Base-by-base conservation (phyloP, 176 grass and related monocot genomes). In the Thinopyrum elongatum region DNA sequence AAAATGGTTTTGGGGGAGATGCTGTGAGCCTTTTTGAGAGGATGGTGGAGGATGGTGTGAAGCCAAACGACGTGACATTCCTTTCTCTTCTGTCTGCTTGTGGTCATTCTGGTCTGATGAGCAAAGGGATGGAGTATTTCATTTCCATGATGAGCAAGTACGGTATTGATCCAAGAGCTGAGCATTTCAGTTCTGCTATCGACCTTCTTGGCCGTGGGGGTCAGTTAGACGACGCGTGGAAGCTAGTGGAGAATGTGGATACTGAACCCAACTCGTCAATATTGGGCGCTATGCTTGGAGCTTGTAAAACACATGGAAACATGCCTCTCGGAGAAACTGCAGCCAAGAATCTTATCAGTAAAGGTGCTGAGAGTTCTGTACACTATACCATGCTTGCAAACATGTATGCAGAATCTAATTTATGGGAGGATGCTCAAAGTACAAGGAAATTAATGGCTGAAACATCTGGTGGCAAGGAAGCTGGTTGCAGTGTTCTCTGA, bases 21-120 rank as follows among this genome's bases (percentile, higher is more conserved):
- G 96, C 88, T 62, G 65, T 94, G 69, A 31, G 60, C 81, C 90
- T 98, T 85, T 98, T 98, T 80, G 47, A 79, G 58, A 89, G 79
- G 53, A 98, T 98, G 95, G 87, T 87, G 78, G 82, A 94, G 55
- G 88, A 95, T 65, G 86, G 88, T 59, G 91, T 95, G 55, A 90
- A 89, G 74, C 93, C 91, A 90, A 95, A 98, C 31, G 91, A 93
- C 49, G 82, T 95, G 31, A 98, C 96, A 84, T 98, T 95, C 89
- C 90, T 97, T 83, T 82, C 90, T 66, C 80, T 97, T 84, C 80
- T 93, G 25, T 91, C 93, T 72, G 82, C 89, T 4, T 97, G 92
- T 80, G 87, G 90, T 55, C 91, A 95, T 73, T 91, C 89, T 59
- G 92, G 89, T 71, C 78, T 89, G 58, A 86, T 70, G 59, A 90